phyloP scores from a whole-genome alignment of 1,284 basidiomycete genomes.

The Anthracocystis panici-leucophaei region DNA sequence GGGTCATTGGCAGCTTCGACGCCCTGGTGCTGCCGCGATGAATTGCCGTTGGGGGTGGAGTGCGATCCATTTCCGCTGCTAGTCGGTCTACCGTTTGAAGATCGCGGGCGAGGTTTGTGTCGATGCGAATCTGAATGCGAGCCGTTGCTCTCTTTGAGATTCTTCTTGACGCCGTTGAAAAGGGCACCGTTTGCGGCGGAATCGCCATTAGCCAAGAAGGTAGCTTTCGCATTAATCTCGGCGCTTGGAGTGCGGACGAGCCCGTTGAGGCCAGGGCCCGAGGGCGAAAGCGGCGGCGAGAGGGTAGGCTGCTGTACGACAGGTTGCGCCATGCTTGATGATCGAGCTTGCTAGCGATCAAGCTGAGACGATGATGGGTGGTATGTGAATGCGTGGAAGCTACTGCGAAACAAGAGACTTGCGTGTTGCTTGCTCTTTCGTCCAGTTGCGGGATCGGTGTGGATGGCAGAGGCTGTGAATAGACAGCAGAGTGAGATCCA shows the following conservation, averaged over 20 bases:
- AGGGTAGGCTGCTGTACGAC: constrained; percentile 35
- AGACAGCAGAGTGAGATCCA: constrained; percentile 1
- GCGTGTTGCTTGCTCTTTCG: not conserved
- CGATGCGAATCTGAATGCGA: constrained; percentile 1
- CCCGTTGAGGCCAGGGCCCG: constrained; percentile 7
- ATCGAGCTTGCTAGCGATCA: not conserved
- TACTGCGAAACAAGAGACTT: not conserved
- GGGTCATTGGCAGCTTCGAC: constrained; percentile 42
- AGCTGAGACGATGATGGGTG: not conserved
- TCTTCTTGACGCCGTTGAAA: constrained; percentile 18
- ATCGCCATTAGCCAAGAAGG: constrained; percentile 8
- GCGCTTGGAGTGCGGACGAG: constrained; percentile 16
- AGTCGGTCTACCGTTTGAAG: constrained; percentile 11
- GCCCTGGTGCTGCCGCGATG: constrained; percentile 12
- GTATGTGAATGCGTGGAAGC: not conserved
- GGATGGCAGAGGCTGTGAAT: constrained; percentile 1
- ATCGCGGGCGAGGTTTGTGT: constrained; percentile 6
- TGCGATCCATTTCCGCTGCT: not conserved
- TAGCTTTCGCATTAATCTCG: constrained; percentile 7
- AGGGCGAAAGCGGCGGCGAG: constrained; percentile 44
- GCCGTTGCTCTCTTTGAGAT: constrained; percentile 13
- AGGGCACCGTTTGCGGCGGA: not conserved
- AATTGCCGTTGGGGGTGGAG: not conserved
- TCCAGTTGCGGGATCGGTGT: not conserved
- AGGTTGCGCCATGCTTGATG: constrained; percentile 36